These are phyloP conservation scores for Fusarium sacchari DNA, from an alignment of 2,329 filamentous ascomycete species.

Conservation along the genomic window DNA sequence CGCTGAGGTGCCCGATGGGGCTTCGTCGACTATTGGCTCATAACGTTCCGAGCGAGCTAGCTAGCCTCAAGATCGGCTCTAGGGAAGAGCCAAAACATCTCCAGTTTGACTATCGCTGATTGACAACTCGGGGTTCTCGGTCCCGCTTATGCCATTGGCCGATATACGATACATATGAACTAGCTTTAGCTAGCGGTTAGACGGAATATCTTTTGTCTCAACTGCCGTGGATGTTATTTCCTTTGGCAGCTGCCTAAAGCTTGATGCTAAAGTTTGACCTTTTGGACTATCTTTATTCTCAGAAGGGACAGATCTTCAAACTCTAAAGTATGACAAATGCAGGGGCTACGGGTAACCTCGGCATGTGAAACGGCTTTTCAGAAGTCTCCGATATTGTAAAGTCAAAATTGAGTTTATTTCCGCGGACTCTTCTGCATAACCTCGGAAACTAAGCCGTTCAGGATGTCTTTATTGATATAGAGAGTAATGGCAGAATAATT, in stretches of 20 bases:
- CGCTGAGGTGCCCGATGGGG: neutral
- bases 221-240: neutral
- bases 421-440: neutral
- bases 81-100: neutral
- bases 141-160: rapidly evolving
- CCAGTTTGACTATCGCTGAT: neutral
- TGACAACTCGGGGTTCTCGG: neutral
- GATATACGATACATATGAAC: neutral
- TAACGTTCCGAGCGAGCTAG: neutral
- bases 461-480: too few relatives aligned
- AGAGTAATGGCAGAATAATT: too few relatives aligned
- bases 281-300: too few relatives aligned
- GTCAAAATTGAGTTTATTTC: neutral
- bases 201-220: neutral
- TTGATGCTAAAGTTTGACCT: neutral
- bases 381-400: neutral
- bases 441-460: neutral
- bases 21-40: neutral
- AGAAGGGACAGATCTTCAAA: neutral
- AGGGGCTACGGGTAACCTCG: neutral
- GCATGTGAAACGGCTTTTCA: neutral
- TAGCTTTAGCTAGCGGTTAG: neutral
- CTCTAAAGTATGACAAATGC: neutral
- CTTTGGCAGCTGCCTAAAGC: neutral
- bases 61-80: neutral